Evolutionary conservation across 306 rosid species (phyloP).

Genomic region (Quercus dentata): DNA sequence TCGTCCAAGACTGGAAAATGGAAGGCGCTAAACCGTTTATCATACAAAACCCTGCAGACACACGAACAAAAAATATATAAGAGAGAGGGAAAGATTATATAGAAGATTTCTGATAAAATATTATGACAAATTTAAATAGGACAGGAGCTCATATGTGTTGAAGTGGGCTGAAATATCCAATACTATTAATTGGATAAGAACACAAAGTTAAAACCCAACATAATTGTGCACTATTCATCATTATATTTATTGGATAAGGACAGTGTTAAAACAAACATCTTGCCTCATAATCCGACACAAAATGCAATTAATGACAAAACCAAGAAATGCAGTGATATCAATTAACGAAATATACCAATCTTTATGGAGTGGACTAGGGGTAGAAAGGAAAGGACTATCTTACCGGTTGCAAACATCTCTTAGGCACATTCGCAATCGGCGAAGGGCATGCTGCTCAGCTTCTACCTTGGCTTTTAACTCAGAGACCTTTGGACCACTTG

Average conservation of each 20-base stretch:
- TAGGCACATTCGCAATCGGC: slow-evolving; percentile 97
- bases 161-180: not conserved
- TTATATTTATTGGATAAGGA: not conserved
- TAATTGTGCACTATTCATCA: not conserved
- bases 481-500: slow-evolving; percentile 82
- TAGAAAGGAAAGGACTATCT: slow-evolving; percentile 16
- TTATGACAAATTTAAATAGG: too few species aligned
- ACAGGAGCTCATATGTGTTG: not conserved
- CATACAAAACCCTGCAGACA: slow-evolving; percentile 80
- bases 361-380: not conserved
- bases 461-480: slow-evolving; percentile 91
- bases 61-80: not conserved
- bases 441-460: slow-evolving; percentile 97
- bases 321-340: not conserved
- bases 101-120: not conserved
- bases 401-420: slow-evolving; percentile 98
- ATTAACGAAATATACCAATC: not conserved
- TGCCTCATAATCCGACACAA: not conserved
- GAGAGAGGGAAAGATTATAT: not conserved
- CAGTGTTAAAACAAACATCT: not conserved
- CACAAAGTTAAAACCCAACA: not conserved
- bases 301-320: not conserved
- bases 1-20: slow-evolving; percentile 93
- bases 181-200: not conserved
- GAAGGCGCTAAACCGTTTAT: slow-evolving; percentile 88